Evolutionary conservation across 768 basidiomycete species (phyloP), one percentile per base, ranked within the genome.

Genomic region (Lepiota venenata): DNA sequence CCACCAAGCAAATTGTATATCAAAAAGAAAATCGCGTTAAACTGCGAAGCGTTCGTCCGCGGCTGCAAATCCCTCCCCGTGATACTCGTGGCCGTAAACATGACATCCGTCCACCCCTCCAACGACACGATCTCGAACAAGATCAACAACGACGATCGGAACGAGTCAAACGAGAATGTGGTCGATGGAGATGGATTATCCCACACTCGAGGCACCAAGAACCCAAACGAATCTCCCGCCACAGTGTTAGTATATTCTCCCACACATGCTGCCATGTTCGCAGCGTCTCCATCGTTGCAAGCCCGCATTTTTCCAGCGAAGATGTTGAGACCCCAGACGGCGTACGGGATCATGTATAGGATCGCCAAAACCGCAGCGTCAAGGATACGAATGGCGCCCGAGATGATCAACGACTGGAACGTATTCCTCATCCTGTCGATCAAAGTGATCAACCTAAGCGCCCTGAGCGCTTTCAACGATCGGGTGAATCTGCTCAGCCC

Each of bases 51-150:
- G 57, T 95, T 89, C 38, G 71, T 77, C 55, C 79, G 70, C 0
- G 93, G 91, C 65, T 97, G 93, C 51, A 69, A 70, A 25, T 83
- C 82, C 18, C 58, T 64, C 4, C 87, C 91, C 1, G 81, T 85
- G 58, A 97, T 88, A 57, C 85, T 83, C 67, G 89, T 89, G 1
- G 87, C 87, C 21, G 86, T 78, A 36, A 70, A 72, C 88, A 97
- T 88, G 47, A 94, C 96, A 64, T 95, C 92, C n/a, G 91, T 81
- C 96, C 95, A 98, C 2, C 96, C 96, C 71, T 96, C 94, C 46
- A 97, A 73, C 0, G 94, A 96, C 20, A 98, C 92, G 60, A 96
- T 93, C 71, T 98, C 96, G 62, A 97, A 98, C 1, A 98, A 78
- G 63, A 98, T 97, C 50, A 98, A 79, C 38, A 98, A 74, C 0